Evolutionary conservation across 2,329 filamentous ascomycete genomes (phyloP).

Genomic region (Cadophora malorum): DNA sequence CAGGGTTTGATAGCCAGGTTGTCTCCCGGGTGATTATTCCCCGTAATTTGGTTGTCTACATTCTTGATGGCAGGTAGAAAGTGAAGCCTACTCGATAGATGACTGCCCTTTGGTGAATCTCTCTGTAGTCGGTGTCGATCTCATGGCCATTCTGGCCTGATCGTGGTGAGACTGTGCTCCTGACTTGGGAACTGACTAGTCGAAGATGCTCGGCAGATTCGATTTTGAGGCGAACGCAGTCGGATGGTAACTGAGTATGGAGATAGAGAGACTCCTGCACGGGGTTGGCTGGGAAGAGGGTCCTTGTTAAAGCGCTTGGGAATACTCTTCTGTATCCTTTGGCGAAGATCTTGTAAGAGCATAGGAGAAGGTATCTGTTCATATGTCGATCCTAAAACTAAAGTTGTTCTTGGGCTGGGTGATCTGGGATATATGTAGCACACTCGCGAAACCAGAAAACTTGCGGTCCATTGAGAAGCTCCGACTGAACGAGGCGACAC

Average conservation of each 20-base stretch:
- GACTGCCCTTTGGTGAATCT: conserved; percentile 4
- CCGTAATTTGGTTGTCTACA: neutral
- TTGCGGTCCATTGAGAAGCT: neutral
- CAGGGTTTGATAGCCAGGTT: neutral
- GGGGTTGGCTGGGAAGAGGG: neutral
- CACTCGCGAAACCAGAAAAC: too few relatives aligned
- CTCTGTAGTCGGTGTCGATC: neutral
- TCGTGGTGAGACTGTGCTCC: neutral
- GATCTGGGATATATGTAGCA: neutral
- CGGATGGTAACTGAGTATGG: neutral
- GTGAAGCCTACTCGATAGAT: neutral
- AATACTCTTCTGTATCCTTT: neutral
- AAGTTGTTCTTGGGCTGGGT: neutral
- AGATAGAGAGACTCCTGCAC: neutral
- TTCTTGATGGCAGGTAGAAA: neutral
- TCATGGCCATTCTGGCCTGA: neutral
- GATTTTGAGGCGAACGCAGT: neutral
- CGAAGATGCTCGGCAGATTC: neutral
- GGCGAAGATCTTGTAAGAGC: neutral
- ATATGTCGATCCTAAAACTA: conserved; percentile 6
- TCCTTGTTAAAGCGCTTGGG: neutral
- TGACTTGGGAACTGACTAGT: neutral
- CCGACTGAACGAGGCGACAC: conserved; percentile 2
- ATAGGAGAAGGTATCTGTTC: neutral
- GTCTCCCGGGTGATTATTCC: neutral